These are phyloP conservation scores for Infundibulicybe gibba DNA, from an alignment of 768 basidiomycete species.

Conservation along the genomic window DNA sequence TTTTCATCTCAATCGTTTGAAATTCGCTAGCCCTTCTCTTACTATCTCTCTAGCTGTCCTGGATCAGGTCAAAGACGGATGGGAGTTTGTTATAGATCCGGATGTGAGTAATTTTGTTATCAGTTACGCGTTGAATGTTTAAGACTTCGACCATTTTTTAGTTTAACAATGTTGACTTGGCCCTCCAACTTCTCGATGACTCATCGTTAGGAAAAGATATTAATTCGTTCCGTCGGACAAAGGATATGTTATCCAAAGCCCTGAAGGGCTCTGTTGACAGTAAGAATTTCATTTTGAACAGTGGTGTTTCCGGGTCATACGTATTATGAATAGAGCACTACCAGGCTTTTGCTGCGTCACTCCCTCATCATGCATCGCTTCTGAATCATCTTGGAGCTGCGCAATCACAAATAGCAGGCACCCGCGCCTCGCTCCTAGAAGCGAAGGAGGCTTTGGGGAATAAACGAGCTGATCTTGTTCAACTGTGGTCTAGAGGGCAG, in stretches of 20 bases:
- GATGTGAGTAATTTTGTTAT: conserved; percentile 48
- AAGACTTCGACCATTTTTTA: conserved; percentile 22
- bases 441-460: conserved; percentile 75
- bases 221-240: conserved; percentile 72
- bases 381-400: conserved; percentile 67
- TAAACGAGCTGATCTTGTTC: conserved; percentile 86
- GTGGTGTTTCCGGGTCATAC: background rate
- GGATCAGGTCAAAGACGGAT: conserved; percentile 83
- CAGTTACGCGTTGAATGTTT: background rate
- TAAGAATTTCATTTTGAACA: conserved; percentile 30
- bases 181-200: conserved; percentile 82
- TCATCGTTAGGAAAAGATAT: conserved; percentile 71
- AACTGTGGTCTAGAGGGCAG: conserved; percentile 85
- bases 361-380: conserved; percentile 86
- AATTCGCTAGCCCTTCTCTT: conserved; percentile 1
- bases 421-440: conserved; percentile 70
- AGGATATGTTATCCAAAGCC: conserved; percentile 72
- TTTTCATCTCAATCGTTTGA: background rate
- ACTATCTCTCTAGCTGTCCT: conserved; percentile 58
- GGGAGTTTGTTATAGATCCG: conserved; percentile 83
- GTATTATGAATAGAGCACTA: conserved; percentile 70
- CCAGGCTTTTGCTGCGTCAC: conserved; percentile 89
- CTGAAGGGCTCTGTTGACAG: conserved; percentile 88
- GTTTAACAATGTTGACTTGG: conserved; percentile 95
- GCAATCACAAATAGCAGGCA: conserved; percentile 70